Evolutionary conservation across 805 yeast species (phyloP), one percentile per base, ranked within the genome.

Genomic region (Cyberlindnera saturnus): DNA sequence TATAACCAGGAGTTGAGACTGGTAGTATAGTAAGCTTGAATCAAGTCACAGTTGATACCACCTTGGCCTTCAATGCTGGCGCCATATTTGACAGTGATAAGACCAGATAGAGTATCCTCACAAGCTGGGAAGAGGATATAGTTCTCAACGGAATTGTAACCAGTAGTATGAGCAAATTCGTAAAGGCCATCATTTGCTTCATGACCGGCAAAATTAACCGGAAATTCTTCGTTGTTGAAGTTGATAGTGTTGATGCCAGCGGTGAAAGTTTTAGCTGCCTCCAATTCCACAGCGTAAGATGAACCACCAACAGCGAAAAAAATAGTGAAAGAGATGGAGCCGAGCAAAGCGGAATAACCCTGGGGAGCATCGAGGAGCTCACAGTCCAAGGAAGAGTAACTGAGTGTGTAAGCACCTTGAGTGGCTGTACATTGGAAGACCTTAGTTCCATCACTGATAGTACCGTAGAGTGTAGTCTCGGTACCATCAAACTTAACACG

Each of bases 291-390:
- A 17, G 55, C 38, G 40, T 57, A 46, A 4, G 54, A 38, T 20
- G 64, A 57, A 30, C 64, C 70, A 49, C 71, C 73, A 44, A 47
- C 59, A 41, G 57, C 59, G 38, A 66, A 65, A 38, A 56, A 55
- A 3, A 64, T 50, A 9, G 60, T 51, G 20, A 61, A 55, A 3
- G 59, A 45, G 5, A 67, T 47, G 3, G 55, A 35, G 19, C 71
- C 73, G 3, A 48, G 34, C 14, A 63, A 32, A 1, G 59, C 41
- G 4, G 34, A 41, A 35, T 47, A 54, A 6, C 57, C 33, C 26
- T 48, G 59, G 10, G 44, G 46, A 3, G 42, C 36, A 9, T 33
- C 23, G 14, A 41, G 38, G 8, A 65, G 57, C 7, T 44, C 45
- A 55, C 71, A 67, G 23, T 52, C 45, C 20, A 67, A 38, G 8